Conservation (phyloP, 192 early-diverging fungal genomes). For the Backusella macrospora region DNA sequence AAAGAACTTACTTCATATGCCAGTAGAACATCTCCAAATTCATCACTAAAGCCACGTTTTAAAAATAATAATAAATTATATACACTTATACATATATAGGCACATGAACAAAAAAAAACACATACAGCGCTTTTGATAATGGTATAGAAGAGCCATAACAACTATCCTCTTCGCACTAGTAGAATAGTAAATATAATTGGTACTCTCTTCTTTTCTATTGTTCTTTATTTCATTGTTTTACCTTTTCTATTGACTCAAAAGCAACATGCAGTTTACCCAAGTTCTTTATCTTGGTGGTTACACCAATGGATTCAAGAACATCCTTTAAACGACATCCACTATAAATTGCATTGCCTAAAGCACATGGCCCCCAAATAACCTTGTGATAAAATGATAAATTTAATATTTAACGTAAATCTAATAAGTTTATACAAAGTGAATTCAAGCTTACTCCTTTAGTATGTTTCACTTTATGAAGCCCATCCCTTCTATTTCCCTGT, state of each 20-base stretch:
- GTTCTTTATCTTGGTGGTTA: constrained; percentile 52
- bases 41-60: constrained; percentile 42
- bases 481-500: constrained; percentile 77
- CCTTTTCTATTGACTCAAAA: constrained; percentile 69
- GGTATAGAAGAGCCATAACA: constrained; percentile 76
- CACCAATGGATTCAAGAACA: constrained; percentile 66
- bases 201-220: neutral
- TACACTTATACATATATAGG: neutral
- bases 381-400: constrained; percentile 9
- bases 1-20: constrained; percentile 67
- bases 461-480: constrained; percentile 72
- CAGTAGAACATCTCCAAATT: constrained; percentile 69
- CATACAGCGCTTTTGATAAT: constrained; percentile 63
- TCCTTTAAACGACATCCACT: constrained; percentile 77
- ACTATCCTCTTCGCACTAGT: constrained; percentile 57
- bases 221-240: constrained; percentile 14
- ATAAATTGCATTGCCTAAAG: constrained; percentile 81
- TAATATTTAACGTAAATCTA: neutral
- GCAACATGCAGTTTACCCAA: constrained; percentile 55
- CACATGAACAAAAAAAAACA: neutral
- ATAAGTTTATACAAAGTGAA: neutral
- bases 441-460: constrained; percentile 63
- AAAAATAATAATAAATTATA: neutral
- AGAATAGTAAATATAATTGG: neutral
- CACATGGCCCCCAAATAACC: constrained; percentile 80